phyloP scores from a whole-genome alignment of 352 stramenopile genomes.

The Pythium guiyangense region DNA sequence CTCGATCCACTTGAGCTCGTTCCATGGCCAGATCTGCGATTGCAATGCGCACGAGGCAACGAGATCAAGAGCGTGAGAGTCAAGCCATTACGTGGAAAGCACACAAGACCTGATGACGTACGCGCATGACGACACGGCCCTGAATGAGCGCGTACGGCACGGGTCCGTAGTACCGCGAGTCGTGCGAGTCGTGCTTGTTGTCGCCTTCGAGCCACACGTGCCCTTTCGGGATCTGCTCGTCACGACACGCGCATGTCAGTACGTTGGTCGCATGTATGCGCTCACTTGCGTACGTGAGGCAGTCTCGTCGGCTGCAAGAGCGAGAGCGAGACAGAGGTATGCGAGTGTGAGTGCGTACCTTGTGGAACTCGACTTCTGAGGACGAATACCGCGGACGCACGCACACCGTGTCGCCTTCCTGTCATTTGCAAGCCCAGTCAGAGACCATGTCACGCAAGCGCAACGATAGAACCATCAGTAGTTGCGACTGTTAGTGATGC shows the following conservation, averaged over 20 bases:
- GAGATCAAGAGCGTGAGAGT: neutral
- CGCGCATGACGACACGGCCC: conserved; percentile 83
- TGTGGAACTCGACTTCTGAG: conserved; percentile 73
- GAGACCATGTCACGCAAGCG: neutral
- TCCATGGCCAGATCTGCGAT: conserved; percentile 72
- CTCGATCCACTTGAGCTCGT: conserved; percentile 60
- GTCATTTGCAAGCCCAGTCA: neutral
- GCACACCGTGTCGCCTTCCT: conserved; percentile 79
- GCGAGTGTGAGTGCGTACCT: conserved; percentile 18
- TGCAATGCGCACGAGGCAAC: neutral
- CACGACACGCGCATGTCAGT: neutral
- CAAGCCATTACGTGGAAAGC: neutral
- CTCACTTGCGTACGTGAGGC: neutral
- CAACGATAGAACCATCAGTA: neutral
- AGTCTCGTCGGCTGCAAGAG: neutral
- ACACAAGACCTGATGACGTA: conserved; percentile 34
- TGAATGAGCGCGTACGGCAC: conserved; percentile 90
- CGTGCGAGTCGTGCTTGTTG: conserved; percentile 94
- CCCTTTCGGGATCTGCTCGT: conserved; percentile 70
- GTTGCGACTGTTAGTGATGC: neutral
- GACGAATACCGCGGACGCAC: conserved; percentile 66
- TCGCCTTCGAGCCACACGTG: conserved; percentile 97
- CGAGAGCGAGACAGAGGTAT: neutral
- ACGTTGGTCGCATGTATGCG: neutral
- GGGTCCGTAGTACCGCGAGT: conserved; percentile 95